phyloP scores from a whole-genome alignment of 805 yeast species.

The Lipomyces mesembrius region DNA sequence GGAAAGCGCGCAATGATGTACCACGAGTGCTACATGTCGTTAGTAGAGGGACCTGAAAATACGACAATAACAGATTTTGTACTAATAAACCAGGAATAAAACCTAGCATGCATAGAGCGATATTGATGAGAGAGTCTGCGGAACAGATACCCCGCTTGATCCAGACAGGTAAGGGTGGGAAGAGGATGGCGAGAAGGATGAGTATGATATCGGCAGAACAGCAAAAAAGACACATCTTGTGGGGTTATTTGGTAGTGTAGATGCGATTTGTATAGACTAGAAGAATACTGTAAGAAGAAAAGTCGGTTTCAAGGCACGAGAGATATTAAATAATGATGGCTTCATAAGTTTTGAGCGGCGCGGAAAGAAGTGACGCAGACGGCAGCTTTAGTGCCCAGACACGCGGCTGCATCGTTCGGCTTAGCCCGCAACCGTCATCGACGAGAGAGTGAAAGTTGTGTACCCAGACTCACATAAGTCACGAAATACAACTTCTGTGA shows the following conservation, averaged over 20 bases:
- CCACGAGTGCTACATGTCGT: slow-evolving; percentile 59
- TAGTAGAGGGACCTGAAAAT: neutral
- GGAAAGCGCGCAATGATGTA: slow-evolving; percentile 80
- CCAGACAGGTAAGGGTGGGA: slow-evolving; percentile 81
- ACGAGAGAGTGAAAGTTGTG: too few species aligned
- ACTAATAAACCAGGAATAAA: slow-evolving; percentile 71
- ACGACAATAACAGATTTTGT: neutral
- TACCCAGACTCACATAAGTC: too few species aligned
- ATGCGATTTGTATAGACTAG: neutral
- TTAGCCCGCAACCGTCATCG: neutral
- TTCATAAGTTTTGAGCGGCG: neutral
- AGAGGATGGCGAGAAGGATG: slow-evolving; percentile 67
- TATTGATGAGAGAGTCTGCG: slow-evolving; percentile 69
- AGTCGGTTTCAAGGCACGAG: neutral
- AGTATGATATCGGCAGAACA: slow-evolving; percentile 60
- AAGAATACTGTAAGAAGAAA: neutral
- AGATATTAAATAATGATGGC: too few species aligned
- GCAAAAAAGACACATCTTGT: slow-evolving; percentile 32
- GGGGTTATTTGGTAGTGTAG: neutral
- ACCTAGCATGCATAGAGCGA: slow-evolving; percentile 72
- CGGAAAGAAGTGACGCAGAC: neutral
- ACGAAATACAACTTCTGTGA: too few species aligned
- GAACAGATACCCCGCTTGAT: slow-evolving; percentile 74
- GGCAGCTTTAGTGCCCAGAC: neutral
- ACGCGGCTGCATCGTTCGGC: neutral